phyloP scores from a whole-genome alignment of 1,284 basidiomycete genomes.

The Amylostereum areolatum region DNA sequence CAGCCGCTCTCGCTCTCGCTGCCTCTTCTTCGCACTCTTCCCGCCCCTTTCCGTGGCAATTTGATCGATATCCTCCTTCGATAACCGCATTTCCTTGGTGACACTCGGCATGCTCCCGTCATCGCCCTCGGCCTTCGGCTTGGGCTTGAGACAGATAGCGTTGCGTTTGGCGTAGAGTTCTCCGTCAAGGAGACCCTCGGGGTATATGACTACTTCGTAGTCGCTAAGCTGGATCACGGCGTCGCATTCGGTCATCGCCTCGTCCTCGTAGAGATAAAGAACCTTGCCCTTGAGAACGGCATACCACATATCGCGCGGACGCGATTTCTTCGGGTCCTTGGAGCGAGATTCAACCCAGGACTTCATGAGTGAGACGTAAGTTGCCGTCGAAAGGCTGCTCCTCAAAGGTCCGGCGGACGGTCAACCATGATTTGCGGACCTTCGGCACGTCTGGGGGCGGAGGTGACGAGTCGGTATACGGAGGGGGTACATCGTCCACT shows the following conservation, averaged over 20 bases:
- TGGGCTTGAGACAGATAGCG: constrained; percentile 73
- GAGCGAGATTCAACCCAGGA: constrained; percentile 71
- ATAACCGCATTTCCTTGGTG: constrained; percentile 47
- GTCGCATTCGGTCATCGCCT: constrained; percentile 80
- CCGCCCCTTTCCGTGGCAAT: constrained; percentile 29
- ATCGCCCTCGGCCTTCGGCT: constrained; percentile 19
- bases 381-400: constrained; percentile 53
- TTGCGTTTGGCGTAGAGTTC: constrained; percentile 88
- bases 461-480: constrained; percentile 16
- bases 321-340: constrained; percentile 70
- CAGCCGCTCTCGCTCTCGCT: constrained; percentile 38
- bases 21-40: constrained; percentile 31
- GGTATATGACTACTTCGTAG: constrained; percentile 71
- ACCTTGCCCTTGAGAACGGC: constrained; percentile 84
- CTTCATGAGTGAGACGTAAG: constrained; percentile 64
- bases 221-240: constrained; percentile 76
- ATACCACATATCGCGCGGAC: constrained; percentile 87
- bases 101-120: constrained; percentile 40
- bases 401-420: constrained; percentile 76
- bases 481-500: constrained; percentile 19
- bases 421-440: constrained; percentile 79
- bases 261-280: constrained; percentile 88
- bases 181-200: constrained; percentile 69
- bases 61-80: constrained; percentile 31
- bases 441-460: constrained; percentile 41